Conservation (phyloP, 208 protist species). For the Leishmania martiniquensis region DNA sequence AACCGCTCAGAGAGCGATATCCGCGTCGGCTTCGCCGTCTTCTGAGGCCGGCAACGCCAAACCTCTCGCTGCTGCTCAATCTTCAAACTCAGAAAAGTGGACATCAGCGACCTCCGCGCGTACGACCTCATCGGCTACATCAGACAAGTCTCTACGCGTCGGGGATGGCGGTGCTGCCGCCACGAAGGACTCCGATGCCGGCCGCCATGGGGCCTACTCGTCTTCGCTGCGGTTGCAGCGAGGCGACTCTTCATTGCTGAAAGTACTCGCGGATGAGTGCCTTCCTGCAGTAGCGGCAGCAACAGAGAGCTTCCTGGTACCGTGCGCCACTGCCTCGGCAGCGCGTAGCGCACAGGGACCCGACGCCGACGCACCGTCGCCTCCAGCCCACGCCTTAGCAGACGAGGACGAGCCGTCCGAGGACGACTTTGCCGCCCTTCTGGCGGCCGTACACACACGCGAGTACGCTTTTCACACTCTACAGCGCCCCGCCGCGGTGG, state of each 20-base stretch:
- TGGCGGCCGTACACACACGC: slow-evolving; percentile 2
- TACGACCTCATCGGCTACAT: not conserved
- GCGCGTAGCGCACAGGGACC: not conserved
- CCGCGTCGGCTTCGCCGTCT: not conserved
- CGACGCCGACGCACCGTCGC: not conserved
- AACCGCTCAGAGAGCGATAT: not conserved
- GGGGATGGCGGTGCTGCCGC: not conserved
- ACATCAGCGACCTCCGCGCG: not conserved
- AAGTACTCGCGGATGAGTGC: not conserved
- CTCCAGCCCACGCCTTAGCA: not conserved
- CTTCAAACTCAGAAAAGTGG: not conserved
- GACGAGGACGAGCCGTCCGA: slow-evolving; percentile 4
- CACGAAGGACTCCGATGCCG: not conserved
- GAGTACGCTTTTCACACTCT: slow-evolving; percentile 32
- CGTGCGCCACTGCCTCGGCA: not conserved
- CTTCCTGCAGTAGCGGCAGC: not conserved
- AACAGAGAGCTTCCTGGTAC: not conserved
- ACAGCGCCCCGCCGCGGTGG: slow-evolving; percentile 7
- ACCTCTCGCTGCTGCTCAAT: not conserved
- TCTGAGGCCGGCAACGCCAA: not conserved
- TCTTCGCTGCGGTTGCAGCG: too few relatives aligned
- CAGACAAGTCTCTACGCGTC: not conserved
- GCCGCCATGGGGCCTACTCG: not conserved
- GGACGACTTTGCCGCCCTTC: slow-evolving; percentile 10
- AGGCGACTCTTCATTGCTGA: not conserved